Percentiles rank a stretch among this genome's conserved stretches.
Evolutionary conservation across 2,329 filamentous ascomycete genomes (phyloP).

Genomic region (Colletotrichum sp.): DNA sequence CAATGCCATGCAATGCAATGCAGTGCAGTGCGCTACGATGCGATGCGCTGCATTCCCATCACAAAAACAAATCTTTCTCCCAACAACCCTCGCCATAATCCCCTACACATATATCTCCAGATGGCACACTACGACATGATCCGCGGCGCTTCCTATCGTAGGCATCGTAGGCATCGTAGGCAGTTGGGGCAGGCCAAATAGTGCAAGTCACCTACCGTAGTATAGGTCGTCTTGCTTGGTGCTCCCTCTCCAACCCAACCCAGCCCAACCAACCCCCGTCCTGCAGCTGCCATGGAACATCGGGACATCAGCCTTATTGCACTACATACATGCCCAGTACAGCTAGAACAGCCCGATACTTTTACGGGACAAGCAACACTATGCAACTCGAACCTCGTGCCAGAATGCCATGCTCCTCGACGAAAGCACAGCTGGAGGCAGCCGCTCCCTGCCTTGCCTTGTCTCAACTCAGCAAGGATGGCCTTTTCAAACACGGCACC

Average conservation of each 20-base stretch:
- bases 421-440: not conserved
- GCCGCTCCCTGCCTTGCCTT: not conserved
- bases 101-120: not conserved
- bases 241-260: not conserved
- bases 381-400: not conserved
- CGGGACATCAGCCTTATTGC: conserved; percentile 1
- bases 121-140: not conserved
- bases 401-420: not conserved
- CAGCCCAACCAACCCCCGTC: not conserved
- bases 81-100: not conserved
- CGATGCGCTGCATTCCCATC: not conserved
- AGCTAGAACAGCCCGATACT: not conserved
- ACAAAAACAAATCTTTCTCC: not conserved
- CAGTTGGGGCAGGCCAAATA: not conserved
- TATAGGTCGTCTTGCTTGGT: not conserved
- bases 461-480: not conserved
- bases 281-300: not conserved
- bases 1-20: not conserved
- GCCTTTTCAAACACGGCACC: not conserved
- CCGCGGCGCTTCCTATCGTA: not conserved
- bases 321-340: not conserved
- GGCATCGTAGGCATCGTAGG: not conserved
- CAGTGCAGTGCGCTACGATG: not conserved
- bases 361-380: not conserved
- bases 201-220: not conserved